Evolutionary conservation across 805 yeast genomes (phyloP).

Genomic region (Wickerhamiella occidentalis): DNA sequence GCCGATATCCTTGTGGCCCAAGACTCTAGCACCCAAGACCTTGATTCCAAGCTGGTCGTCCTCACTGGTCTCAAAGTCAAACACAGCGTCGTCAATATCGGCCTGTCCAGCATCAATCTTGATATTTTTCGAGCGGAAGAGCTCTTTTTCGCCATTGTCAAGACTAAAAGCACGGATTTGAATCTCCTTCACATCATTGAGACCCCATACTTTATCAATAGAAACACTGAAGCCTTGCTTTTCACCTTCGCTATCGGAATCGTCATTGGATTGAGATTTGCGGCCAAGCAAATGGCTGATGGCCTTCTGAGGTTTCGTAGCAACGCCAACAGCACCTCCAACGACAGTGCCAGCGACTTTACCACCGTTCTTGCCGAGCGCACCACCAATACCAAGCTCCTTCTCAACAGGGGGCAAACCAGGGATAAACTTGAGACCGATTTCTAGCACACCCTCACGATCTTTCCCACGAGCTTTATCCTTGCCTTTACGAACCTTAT

Average conservation of each 20-base stretch:
- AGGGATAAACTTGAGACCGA: constrained; percentile 56
- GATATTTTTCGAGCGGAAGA: constrained; percentile 50
- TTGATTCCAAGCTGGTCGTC: constrained; percentile 49
- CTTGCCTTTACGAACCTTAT: constrained; percentile 29
- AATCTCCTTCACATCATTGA: constrained; percentile 22
- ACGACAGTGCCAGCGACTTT: constrained; percentile 38
- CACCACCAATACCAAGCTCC: constrained; percentile 19
- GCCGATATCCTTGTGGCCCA: constrained; percentile 60
- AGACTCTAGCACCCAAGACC: constrained; percentile 53
- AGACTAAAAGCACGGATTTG: constrained; percentile 38
- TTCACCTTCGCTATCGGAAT: constrained; percentile 16
- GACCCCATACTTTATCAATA: constrained; percentile 17
- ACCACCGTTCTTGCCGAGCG: constrained; percentile 27
- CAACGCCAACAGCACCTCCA: constrained; percentile 36
- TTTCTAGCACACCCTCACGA: constrained; percentile 49
- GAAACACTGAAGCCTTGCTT: constrained; percentile 14
- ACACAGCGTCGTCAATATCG: constrained; percentile 38
- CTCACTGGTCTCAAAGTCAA: constrained; percentile 53
- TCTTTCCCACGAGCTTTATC: constrained; percentile 36
- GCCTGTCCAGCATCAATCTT: constrained; percentile 39
- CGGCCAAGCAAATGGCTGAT: constrained; percentile 35
- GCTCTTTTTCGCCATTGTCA: constrained; percentile 34
- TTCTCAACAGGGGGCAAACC: constrained; percentile 26
- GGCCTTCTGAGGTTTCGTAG: constrained; percentile 28
- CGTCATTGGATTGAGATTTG: constrained; percentile 8